Evolutionary conservation across 2,329 filamentous ascomycete genomes (phyloP), one percentile per base, ranked within the genome.

Genomic region (Davidsoniella virescens): DNA sequence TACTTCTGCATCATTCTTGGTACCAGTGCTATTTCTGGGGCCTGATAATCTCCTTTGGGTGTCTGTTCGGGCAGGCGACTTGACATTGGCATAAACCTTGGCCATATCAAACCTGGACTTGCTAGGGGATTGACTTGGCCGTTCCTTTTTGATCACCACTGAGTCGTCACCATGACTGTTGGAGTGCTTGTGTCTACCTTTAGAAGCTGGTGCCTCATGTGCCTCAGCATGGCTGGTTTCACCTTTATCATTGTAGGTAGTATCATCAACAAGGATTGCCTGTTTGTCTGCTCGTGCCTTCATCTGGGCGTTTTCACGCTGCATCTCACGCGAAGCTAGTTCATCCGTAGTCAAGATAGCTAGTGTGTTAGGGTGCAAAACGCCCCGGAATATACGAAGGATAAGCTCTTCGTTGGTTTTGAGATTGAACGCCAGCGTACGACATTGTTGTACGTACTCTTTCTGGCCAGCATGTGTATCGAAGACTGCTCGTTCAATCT

Each of bases 291-390:
- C 78, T 54, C 78, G 75, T 47, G 84, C 83, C 63, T 84, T 83
- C 72, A 90, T 80, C 57, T 81, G 78, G 14, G 83, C 83, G 20
- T 78, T 82, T 61, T 87, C 76, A 25, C 74, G 74, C 62, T 94
- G 87, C 60, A 88, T 73, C 62, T 96, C 88, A 56, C 93, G 84
- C 51, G 85, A 94, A 1, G 87, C 87, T 72, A 98, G 85, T 60
- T 95, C 86, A 60, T 92, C 84, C 1, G 84, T 78, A 12, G 78
- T 81, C 92, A 98, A 95, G 48, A 76, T 76, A n/a, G 86, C 84
- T 43, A 98, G 71, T 51, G 78, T 77, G n/a, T 81, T 70, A 0
- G 90, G 78, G 5, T 80, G 77, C 36, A 95, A 69, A 29, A 73
- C 77, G 48, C 78, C 76, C 54, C 76, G 75, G n/a, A 96, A 69